Evolutionary conservation across 768 basidiomycete genomes (phyloP).

Genomic region (Gloeopeniophorella convolvens): DNA sequence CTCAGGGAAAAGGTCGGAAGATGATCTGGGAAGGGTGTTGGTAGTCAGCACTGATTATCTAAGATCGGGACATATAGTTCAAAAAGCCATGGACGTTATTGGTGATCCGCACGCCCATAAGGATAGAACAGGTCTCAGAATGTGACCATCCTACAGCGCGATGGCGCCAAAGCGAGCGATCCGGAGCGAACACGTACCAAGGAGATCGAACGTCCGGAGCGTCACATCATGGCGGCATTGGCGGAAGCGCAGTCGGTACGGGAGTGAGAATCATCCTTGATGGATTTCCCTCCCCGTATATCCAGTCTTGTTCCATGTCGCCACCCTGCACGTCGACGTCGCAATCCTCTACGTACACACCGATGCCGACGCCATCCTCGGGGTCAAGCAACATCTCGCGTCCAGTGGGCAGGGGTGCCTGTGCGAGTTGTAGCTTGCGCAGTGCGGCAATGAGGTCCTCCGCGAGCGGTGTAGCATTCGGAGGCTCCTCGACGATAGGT

Average conservation of each 20-base stretch:
- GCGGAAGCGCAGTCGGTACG: constrained; percentile 51
- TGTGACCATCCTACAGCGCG: constrained; percentile 48
- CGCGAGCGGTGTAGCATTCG: constrained; percentile 76
- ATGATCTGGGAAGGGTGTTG: constrained; percentile 18
- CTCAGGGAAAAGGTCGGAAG: background rate
- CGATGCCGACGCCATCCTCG: constrained; percentile 62
- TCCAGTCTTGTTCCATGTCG: constrained; percentile 43
- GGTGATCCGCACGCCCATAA: constrained; percentile 41
- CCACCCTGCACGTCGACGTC: constrained; percentile 35
- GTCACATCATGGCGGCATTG: constrained; percentile 29
- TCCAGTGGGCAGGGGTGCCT: constrained; percentile 27
- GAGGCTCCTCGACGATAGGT: constrained; percentile 82
- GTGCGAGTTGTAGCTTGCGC: constrained; percentile 52
- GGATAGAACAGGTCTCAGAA: constrained; percentile 75
- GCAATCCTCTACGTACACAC: constrained; percentile 73
- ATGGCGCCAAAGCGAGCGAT: background rate
- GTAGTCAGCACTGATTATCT: constrained; percentile 10
- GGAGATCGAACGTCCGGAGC: constrained; percentile 5
- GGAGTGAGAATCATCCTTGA: constrained; percentile 46
- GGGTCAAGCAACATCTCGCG: constrained; percentile 61
- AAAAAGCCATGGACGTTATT: constrained; percentile 57
- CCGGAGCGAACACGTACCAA: constrained; percentile 20
- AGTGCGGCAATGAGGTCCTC: constrained; percentile 83
- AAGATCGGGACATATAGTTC: constrained; percentile 30
- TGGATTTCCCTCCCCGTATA: constrained; percentile 45